A percentile compares a stretch with the other conserved stretches of the same genome.
Evolutionary conservation across 805 yeast genomes (phyloP).

Genomic region (Vanderwaltozyma tropicalis): DNA sequence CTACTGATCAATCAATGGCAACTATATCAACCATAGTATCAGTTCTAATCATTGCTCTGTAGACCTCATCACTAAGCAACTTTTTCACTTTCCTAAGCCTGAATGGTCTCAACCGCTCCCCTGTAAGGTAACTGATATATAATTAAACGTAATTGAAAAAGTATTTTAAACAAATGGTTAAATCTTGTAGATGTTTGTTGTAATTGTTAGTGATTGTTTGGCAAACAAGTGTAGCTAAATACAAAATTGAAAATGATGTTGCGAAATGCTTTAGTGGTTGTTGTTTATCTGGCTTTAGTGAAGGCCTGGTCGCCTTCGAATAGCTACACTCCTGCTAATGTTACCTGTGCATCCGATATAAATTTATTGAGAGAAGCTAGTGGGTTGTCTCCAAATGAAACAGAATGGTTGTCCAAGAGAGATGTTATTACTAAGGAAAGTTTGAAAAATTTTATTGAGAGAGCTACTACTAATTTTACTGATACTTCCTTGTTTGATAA

Average conservation of each 20-base stretch:
- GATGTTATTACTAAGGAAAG: conserved; percentile 35
- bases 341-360: conserved; percentile 39
- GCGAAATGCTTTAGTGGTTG: conserved; percentile 4
- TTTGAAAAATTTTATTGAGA: conserved; percentile 36
- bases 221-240: too few species aligned
- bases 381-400: conserved; percentile 35
- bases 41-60: too few species aligned
- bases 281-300: conserved; percentile 3
- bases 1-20: too few species aligned
- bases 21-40: too few species aligned
- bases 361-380: conserved; percentile 38
- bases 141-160: too few species aligned
- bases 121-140: too few species aligned
- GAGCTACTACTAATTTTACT: conserved; percentile 26
- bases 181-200: too few species aligned
- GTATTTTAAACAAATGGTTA: too few species aligned
- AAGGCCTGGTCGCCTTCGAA: conserved; percentile 33
- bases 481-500: conserved; percentile 8
- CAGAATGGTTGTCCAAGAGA: conserved; percentile 40
- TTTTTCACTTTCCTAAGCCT: too few species aligned
- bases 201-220: too few species aligned
- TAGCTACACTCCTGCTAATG: conserved; percentile 49
- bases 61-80: too few species aligned
- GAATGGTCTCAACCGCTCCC: too few species aligned
- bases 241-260: conserved; percentile 2